phyloP scores from a whole-genome alignment of 169 alveolate genomes.

The Plasmodium berghei region DNA sequence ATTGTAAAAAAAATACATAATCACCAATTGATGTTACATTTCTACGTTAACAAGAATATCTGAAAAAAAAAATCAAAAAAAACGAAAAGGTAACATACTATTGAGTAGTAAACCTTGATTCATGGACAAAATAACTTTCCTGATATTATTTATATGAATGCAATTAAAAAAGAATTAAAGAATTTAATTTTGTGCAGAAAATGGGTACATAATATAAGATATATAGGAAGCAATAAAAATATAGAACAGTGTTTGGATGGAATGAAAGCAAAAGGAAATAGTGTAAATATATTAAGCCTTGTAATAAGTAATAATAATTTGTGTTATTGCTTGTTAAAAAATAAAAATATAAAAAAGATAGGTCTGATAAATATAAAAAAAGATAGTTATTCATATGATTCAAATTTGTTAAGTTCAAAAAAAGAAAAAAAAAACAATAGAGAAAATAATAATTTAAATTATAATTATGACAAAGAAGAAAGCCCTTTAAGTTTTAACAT shows the following conservation, averaged over 20 bases:
- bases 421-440: neutral
- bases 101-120: too few relatives aligned
- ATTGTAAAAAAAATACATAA: too few relatives aligned
- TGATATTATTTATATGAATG: constrained; percentile 22
- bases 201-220: constrained; percentile 38
- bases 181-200: constrained; percentile 5
- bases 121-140: too few relatives aligned
- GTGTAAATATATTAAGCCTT: constrained; percentile 44
- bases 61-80: too few relatives aligned
- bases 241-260: constrained; percentile 36
- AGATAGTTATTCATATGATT: constrained; percentile 48
- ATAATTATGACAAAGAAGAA: constrained; percentile 52
- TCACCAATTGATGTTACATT: too few relatives aligned
- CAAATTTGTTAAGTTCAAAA: neutral
- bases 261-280: constrained; percentile 28
- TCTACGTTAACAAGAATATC: too few relatives aligned
- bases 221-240: constrained; percentile 9
- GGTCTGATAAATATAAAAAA: constrained; percentile 70
- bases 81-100: too few relatives aligned
- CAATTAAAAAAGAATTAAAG: constrained; percentile 2
- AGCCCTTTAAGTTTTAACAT: constrained; percentile 64
- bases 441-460: constrained; percentile 18
- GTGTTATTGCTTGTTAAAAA: constrained; percentile 67
- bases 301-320: constrained; percentile 69
- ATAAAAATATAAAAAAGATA: constrained; percentile 66